Evolutionary conservation across 345 rosid species (phyloP).

Genomic region (Dovyalis caffra): DNA sequence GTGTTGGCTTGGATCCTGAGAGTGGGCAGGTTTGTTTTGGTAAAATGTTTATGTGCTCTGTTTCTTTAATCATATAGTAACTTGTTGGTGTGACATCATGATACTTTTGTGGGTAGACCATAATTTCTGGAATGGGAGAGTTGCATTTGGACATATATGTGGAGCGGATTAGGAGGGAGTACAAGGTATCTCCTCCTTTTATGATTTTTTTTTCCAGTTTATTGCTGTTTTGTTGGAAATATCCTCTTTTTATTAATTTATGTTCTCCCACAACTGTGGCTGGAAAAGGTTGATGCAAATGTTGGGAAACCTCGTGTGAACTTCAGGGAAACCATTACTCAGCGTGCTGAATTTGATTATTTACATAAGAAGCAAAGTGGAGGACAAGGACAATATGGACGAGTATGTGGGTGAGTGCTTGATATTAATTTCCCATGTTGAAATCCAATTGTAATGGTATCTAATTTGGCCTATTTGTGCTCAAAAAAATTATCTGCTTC

Average conservation of each 20-base stretch:
- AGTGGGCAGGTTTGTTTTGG: slow-evolving; percentile 74
- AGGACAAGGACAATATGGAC: slow-evolving; percentile 98
- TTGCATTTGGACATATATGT: slow-evolving; percentile 94
- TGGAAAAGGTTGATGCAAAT: slow-evolving; percentile 85
- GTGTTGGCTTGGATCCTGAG: slow-evolving; percentile 97
- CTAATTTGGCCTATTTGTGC: background rate
- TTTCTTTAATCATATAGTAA: background rate
- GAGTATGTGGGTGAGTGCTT: slow-evolving; percentile 78
- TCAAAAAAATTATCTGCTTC: background rate
- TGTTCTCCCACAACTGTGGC: background rate
- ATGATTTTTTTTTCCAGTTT: background rate
- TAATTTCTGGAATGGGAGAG: slow-evolving; percentile 99
- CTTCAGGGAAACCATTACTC: slow-evolving; percentile 90
- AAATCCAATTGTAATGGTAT: background rate
- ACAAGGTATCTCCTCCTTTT: slow-evolving; percentile 55
- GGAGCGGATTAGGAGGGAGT: slow-evolving; percentile 92
- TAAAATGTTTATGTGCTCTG: slow-evolving; percentile 3
- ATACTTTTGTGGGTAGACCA: slow-evolving; percentile 55
- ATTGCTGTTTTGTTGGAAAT: background rate
- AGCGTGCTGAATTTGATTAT: slow-evolving; percentile 90
- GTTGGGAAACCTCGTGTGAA: slow-evolving; percentile 98
- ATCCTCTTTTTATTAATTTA: background rate
- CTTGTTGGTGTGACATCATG: background rate
- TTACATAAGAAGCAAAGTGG: slow-evolving; percentile 98
- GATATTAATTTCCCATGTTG: background rate